A percentile compares a stretch with the other conserved stretches of the same genome.
These are phyloP conservation scores for Geotrichum restrictum DNA, from an alignment of 1,139 yeast species.

Conservation along the genomic window DNA sequence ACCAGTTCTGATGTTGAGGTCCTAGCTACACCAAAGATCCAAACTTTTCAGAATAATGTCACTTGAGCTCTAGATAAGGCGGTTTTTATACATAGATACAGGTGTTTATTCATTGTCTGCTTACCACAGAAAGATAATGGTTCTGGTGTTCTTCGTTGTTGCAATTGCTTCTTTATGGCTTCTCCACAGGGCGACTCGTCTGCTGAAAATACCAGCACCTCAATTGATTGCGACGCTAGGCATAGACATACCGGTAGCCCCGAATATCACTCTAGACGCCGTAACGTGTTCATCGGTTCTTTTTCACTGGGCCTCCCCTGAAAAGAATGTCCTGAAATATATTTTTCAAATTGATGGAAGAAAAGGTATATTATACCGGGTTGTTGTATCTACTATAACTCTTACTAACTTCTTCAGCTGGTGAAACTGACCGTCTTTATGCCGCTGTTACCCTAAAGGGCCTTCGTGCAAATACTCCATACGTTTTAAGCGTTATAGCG, in stretches of 20 bases:
- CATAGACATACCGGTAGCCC: constrained; percentile 54
- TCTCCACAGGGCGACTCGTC: constrained; percentile 43
- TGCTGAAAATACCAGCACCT: constrained; percentile 48
- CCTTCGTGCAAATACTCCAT: constrained; percentile 47
- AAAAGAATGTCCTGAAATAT: constrained; percentile 40
- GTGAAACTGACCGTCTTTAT: constrained; percentile 39
- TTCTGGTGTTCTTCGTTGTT: constrained; percentile 23
- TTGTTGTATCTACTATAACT: neutral
- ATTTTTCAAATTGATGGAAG: constrained; percentile 48
- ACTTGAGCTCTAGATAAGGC: no score
- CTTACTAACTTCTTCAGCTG: constrained; percentile 26
- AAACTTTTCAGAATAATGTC: no score
- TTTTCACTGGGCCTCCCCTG: constrained; percentile 53
- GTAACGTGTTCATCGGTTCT: constrained; percentile 48
- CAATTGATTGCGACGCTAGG: constrained; percentile 49
- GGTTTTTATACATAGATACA: no score
- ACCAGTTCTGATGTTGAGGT: no score
- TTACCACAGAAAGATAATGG: constrained; percentile 7
- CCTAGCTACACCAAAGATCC: no score
- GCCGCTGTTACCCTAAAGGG: constrained; percentile 42
- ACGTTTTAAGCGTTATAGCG: constrained; percentile 55
- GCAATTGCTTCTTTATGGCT: constrained; percentile 49
- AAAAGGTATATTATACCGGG: constrained; percentile 29
- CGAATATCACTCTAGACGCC: constrained; percentile 53
- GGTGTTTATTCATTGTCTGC: neutral